Percentiles rank a stretch among this genome's conserved stretches.
These are phyloP conservation scores for Symbiotaphrina buchneri DNA, from an alignment of 495 filamentous ascomycete species.

Conservation along the genomic window DNA sequence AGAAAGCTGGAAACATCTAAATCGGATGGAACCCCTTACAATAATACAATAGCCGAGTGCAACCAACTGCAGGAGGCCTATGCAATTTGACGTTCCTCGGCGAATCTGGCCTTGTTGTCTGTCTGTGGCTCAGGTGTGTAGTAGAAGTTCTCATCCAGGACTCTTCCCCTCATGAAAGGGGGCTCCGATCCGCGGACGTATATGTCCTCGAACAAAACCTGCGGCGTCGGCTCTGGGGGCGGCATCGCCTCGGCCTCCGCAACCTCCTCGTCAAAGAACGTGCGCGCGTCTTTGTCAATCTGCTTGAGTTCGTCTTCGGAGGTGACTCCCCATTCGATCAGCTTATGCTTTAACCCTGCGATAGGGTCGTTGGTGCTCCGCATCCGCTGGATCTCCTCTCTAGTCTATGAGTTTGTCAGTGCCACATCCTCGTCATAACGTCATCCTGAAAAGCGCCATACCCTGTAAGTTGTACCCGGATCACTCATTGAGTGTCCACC, in stretches of 20 bases:
- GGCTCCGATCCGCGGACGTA: conserved; percentile 88
- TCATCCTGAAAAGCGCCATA: conserved; percentile 4
- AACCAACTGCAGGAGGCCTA: too few relatives aligned
- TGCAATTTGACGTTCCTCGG: too few relatives aligned
- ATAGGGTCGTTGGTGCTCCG: conserved; percentile 95
- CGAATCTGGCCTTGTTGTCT: too few relatives aligned
- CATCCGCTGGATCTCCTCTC: conserved; percentile 99
- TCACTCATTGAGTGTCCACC: conserved; percentile 99
- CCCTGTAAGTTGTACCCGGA: conserved; percentile 91
- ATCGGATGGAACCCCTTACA: too few relatives aligned
- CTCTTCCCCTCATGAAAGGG: conserved; percentile 70
- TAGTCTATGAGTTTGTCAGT: conserved; percentile 23
- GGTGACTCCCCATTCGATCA: conserved; percentile 82
- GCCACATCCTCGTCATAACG: not conserved
- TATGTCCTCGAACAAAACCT: conserved; percentile 90
- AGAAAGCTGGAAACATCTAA: too few relatives aligned
- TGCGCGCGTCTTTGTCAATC: conserved; percentile 80
- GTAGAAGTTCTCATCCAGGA: conserved; percentile 86
- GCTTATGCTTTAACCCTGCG: conserved; percentile 90
- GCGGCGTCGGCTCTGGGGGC: conserved; percentile 45
- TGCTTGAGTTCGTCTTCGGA: conserved; percentile 92
- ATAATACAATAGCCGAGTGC: too few relatives aligned
- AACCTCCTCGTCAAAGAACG: conserved; percentile 73
- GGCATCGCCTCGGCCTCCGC: conserved; percentile 72
- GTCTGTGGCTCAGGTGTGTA: too few relatives aligned